phyloP scores from a whole-genome alignment of 2,329 filamentous ascomycete species.

The Aspergillus tamarii region DNA sequence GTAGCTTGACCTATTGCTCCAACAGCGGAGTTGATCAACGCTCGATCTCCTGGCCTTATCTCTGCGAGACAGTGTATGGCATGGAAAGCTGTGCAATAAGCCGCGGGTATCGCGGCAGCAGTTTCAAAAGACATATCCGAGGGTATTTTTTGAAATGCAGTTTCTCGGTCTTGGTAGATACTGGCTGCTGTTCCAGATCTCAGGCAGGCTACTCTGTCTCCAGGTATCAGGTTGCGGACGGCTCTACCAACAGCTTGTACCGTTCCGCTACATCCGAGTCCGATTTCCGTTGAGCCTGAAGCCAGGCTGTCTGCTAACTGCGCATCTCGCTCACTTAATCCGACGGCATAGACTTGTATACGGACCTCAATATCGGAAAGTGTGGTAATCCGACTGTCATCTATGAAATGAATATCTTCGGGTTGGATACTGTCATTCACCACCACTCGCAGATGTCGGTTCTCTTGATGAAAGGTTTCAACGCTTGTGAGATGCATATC shows the following conservation, averaged over 20 bases:
- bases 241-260: slow-evolving; percentile 23
- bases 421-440: not conserved
- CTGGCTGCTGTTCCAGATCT: not conserved
- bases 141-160: slow-evolving; percentile 26
- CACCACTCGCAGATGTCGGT: slow-evolving; percentile 14
- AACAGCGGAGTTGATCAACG: slow-evolving; percentile 36
- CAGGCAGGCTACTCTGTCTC: slow-evolving; percentile 30
- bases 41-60: slow-evolving; percentile 21
- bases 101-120: slow-evolving; percentile 26
- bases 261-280: slow-evolving; percentile 25
- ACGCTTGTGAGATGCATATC: not conserved
- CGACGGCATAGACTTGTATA: not conserved
- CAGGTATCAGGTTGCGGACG: slow-evolving; percentile 19
- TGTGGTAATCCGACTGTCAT: not conserved
- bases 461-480: slow-evolving; percentile 18
- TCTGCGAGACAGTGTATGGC: slow-evolving; percentile 22
- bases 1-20: slow-evolving; percentile 28
- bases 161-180: not conserved
- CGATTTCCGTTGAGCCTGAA: not conserved
- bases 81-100: slow-evolving; percentile 28
- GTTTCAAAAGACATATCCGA: slow-evolving; percentile 24
- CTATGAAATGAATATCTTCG: slow-evolving; percentile 24
- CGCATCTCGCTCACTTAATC: not conserved
- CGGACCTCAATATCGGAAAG: not conserved
- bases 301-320: not conserved